Evolutionary conservation across 331 rosid genomes (phyloP).

Genomic region (Stylosanthes scabra): DNA sequence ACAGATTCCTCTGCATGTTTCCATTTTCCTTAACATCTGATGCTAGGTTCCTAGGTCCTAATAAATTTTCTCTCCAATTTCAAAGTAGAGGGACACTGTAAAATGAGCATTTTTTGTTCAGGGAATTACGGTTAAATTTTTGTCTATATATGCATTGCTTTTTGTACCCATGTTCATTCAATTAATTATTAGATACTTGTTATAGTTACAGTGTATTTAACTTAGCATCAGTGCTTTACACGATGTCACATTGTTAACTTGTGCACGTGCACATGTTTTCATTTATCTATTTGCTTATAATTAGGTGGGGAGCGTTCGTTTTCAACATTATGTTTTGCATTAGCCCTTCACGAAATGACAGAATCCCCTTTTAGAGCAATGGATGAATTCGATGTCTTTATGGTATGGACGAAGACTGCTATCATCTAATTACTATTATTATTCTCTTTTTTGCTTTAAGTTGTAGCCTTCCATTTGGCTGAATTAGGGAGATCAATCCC

Average conservation of each 20-base stretch:
- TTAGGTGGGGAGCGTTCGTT: conserved; percentile 97
- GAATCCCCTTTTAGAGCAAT: conserved; percentile 97
- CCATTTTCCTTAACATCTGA: no score
- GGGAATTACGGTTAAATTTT: no score
- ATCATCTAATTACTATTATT: background rate
- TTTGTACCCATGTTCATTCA: no score
- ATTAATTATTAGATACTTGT: background rate
- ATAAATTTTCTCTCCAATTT: no score
- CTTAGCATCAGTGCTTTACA: background rate
- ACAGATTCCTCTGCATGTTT: no score
- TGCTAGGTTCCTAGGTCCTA: no score
- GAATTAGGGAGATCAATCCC: no score
- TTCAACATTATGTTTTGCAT: conserved; percentile 90
- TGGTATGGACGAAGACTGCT: conserved; percentile 58
- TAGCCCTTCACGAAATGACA: conserved; percentile 95
- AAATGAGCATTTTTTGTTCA: no score
- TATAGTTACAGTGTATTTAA: background rate
- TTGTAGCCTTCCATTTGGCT: no score
- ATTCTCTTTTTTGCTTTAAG: no score
- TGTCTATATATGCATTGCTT: background rate
- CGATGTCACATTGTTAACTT: background rate
- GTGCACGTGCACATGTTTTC: background rate
- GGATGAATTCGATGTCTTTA: conserved; percentile 98
- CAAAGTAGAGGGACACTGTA: no score
- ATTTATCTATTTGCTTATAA: conserved; percentile 2